phyloP scores from a whole-genome alignment of 2,329 filamentous ascomycete species.

The Hypoxylon sp. region DNA sequence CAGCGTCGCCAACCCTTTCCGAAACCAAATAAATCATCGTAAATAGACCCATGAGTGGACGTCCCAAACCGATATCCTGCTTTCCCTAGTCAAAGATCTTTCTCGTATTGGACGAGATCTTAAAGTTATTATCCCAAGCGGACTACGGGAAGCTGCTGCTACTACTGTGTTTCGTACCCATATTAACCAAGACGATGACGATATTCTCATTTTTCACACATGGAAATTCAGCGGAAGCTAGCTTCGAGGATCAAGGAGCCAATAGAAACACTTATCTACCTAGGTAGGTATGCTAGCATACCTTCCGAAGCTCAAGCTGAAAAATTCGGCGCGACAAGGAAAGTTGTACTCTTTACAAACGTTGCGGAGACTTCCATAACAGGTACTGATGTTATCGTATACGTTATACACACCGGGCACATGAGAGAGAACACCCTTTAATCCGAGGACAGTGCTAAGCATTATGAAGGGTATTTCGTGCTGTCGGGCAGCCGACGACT shows the following conservation, averaged over 20 bases:
- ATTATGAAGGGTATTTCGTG: no score
- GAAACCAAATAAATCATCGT: background rate
- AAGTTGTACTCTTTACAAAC: no score
- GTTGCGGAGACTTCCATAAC: no score
- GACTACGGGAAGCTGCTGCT: background rate
- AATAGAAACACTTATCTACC: background rate
- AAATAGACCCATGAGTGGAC: background rate
- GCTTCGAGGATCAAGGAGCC: no score
- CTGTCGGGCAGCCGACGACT: no score
- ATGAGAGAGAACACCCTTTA: no score
- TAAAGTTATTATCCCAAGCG: background rate
- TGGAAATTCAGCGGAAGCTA: no score
- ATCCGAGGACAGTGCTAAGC: no score
- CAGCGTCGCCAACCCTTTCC: background rate
- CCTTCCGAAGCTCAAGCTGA: no score
- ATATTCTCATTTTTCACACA: background rate
- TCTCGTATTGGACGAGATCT: background rate
- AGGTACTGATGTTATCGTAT: no score
- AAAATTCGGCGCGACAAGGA: no score
- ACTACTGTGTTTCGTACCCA: background rate
- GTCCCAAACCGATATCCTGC: background rate
- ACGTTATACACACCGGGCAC: no score
- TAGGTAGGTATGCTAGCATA: background rate
- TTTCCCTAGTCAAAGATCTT: background rate
- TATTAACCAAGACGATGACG: background rate